A percentile compares a stretch with the other conserved stretches of the same genome.
Conservation (phyloP, 768 basidiomycete species). For the Rhizopogon vulgaris region DNA sequence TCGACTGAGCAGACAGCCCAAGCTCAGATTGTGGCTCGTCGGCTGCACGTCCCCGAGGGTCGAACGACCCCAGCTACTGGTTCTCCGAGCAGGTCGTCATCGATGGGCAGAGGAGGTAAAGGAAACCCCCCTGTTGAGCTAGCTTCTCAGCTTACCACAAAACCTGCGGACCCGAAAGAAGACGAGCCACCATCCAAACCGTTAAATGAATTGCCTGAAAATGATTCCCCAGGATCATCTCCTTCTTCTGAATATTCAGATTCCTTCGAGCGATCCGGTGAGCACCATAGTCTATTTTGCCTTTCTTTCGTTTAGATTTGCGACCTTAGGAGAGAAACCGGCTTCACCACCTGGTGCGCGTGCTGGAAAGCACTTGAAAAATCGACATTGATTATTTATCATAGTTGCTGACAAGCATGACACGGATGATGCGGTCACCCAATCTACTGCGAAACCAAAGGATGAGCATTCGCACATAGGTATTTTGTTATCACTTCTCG, state of each 20-base stretch:
- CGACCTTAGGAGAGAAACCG: neutral
- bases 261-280: neutral
- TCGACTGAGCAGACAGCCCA: constrained; percentile 41
- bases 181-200: neutral
- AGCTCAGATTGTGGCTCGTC: constrained; percentile 40
- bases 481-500: neutral
- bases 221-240: constrained; percentile 1
- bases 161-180: neutral
- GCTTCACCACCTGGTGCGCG: neutral
- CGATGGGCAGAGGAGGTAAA: constrained; percentile 18
- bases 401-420: neutral
- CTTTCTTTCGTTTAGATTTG: neutral
- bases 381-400: neutral
- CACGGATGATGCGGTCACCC: neutral
- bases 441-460: neutral
- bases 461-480: neutral
- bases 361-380: neutral
- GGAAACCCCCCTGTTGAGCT: constrained; percentile 11
- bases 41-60: constrained; percentile 44
- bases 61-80: constrained; percentile 30
- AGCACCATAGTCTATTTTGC: neutral
- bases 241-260: constrained; percentile 1
- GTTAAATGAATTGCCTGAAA: neutral
- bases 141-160: neutral
- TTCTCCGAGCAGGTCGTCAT: constrained; percentile 34